Base-by-base conservation (phyloP, 2,329 filamentous ascomycete genomes). In the Polytolypa hystricis region DNA sequence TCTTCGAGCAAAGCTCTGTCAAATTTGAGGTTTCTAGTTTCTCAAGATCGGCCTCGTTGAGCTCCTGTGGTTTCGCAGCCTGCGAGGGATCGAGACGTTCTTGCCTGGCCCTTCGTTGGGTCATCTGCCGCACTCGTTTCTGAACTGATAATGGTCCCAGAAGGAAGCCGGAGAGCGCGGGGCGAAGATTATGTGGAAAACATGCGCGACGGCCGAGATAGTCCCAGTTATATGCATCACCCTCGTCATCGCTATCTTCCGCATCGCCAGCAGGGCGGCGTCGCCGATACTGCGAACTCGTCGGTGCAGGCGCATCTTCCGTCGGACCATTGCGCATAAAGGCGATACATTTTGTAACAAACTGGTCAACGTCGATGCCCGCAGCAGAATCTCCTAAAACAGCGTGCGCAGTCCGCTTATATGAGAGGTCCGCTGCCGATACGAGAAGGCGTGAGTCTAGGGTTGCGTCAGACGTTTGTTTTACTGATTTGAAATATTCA, bases 401-500 rank as follows among this genome's bases (percentile, higher is more conserved):
- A 17, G 93, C 69, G 35, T 79, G 77, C 29, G 80, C 69, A 0
- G 84, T 80, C 54, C 85, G 86, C 48, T 83, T 84, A 49, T 81
- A 79, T 0, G 82, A 80, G 4, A 93, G 61, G 45, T 95, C 86
- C 4, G 84, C 83, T 1, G 84, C 78, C 44, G 73, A 78, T 33
- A 94, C 81, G 3, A 96, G 70, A 17, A 93, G 69, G n/a, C 83
- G 77, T 0, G 89, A 86, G 55, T 98, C 91, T 42, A 93, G 79
- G 1, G 82, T 84, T 1, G 91, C 91, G 56, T 96, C 91, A 2
- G 79, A 77, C 0, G 91, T 94, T 63, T 95, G 87, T 50, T 81
- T 84, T 42, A 93, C 80, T 47, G 76, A 69, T 38, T 69, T 67
- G 42, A 80, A 78, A 10, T 79, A 62, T 23, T 68, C 58, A 47